Evolutionary conservation across 2,329 filamentous ascomycete species (phyloP).

Genomic region (Cytospora mali): DNA sequence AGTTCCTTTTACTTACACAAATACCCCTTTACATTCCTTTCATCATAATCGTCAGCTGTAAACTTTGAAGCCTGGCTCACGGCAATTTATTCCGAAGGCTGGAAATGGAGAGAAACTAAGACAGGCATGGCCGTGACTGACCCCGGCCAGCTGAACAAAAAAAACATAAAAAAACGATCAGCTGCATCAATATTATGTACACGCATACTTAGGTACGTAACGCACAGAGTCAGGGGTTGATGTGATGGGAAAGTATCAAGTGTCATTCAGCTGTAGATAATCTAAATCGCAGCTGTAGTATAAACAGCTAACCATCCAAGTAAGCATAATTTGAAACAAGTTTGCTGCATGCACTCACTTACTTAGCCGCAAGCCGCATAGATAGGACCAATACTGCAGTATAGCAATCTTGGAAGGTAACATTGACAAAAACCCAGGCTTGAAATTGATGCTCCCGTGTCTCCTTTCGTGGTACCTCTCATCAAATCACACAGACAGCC

Average conservation of each 20-base stretch:
- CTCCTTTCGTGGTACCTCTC: neutral
- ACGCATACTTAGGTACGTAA: neutral
- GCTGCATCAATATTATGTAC: neutral
- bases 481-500: neutral
- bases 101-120: neutral
- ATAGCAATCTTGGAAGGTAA: too few relatives aligned
- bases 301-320: neutral
- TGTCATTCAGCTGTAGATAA: neutral
- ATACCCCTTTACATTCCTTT: too few relatives aligned
- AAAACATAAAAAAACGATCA: too few relatives aligned
- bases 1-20: too few relatives aligned
- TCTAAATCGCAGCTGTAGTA: neutral
- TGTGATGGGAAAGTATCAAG: neutral
- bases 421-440: neutral
- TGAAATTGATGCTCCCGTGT: neutral
- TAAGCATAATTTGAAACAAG: neutral
- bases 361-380: neutral
- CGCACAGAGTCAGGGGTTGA: neutral
- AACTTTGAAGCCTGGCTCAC: too few relatives aligned
- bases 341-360: neutral
- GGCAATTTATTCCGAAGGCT: neutral
- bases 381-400: neutral
- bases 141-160: neutral
- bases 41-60: too few relatives aligned
- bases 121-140: neutral